Evolutionary conservation across 805 yeast species (phyloP).

Genomic region (Yarrowia sp.): DNA sequence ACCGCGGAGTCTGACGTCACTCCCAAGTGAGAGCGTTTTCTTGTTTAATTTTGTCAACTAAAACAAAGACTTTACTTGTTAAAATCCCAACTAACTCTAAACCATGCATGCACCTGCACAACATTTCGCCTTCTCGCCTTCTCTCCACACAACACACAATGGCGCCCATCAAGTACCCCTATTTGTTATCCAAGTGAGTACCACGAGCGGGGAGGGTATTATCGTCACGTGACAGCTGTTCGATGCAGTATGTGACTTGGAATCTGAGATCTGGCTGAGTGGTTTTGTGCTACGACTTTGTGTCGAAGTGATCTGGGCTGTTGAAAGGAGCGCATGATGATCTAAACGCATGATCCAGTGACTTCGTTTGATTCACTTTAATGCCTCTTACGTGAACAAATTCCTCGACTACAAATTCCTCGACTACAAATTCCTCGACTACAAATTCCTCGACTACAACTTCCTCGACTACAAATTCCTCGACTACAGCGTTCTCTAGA

Average conservation of each 20-base stretch:
- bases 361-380: not conserved
- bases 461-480: too few species aligned
- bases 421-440: too few species aligned
- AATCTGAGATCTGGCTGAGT: not conserved
- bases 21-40: too few species aligned
- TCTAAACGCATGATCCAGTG: not conserved
- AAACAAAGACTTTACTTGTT: too few species aligned
- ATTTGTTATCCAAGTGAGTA: conserved; percentile 26
- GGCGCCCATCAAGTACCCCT: conserved; percentile 24
- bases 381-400: not conserved
- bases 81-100: not conserved
- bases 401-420: too few species aligned
- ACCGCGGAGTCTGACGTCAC: too few species aligned
- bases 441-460: too few species aligned
- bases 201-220: not conserved
- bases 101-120: not conserved
- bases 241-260: not conserved
- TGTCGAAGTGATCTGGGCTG: too few species aligned
- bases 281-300: too few species aligned
- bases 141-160: conserved; percentile 4
- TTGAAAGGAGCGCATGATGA: too few species aligned
- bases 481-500: too few species aligned
- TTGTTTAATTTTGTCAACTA: too few species aligned
- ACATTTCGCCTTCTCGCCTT: not conserved
- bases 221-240: not conserved